A percentile compares a stretch with the other conserved stretches of the same genome.
Evolutionary conservation across 306 rosid species (phyloP).

Genomic region (Cucumis melo): DNA sequence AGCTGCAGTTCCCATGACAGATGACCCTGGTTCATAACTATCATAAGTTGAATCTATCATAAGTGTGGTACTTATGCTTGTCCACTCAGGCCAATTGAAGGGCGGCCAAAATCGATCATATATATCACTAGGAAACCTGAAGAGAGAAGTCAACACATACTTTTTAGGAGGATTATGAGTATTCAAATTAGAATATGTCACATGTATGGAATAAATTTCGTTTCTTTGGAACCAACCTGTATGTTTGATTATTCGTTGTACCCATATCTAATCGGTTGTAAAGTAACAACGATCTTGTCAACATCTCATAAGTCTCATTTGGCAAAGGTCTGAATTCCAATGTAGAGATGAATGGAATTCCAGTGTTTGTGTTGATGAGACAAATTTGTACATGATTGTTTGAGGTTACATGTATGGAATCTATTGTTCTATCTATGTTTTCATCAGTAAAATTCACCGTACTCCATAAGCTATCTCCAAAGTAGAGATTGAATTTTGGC

Average conservation of each 20-base stretch:
- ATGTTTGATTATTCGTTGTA: slow-evolving; percentile 11
- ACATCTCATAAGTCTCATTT: slow-evolving; percentile 6
- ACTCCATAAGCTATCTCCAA: slow-evolving; percentile 7
- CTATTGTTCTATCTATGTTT: background rate
- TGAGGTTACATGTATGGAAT: slow-evolving; percentile 25
- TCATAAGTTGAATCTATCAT: background rate
- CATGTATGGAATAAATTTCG: background rate
- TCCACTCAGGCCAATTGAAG: background rate
- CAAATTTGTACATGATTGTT: background rate
- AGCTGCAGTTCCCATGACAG: slow-evolving; percentile 24
- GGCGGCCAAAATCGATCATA: slow-evolving; percentile 39
- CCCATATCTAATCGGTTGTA: slow-evolving; percentile 20
- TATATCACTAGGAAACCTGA: slow-evolving; percentile 20
- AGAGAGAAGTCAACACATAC: background rate
- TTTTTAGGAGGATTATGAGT: background rate
- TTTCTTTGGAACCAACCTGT: slow-evolving; percentile 16
- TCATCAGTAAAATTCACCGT: background rate
- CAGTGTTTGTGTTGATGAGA: background rate
- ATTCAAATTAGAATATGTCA: too few relatives aligned
- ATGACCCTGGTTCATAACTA: slow-evolving; percentile 16
- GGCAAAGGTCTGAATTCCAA: background rate
- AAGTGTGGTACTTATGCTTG: background rate
- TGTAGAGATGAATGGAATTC: background rate
- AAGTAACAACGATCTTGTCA: slow-evolving; percentile 9
- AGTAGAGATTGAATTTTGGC: slow-evolving; percentile 11